Evolutionary conservation across 1,284 basidiomycete genomes (phyloP).

Genomic region (Naganishia cerealis): DNA sequence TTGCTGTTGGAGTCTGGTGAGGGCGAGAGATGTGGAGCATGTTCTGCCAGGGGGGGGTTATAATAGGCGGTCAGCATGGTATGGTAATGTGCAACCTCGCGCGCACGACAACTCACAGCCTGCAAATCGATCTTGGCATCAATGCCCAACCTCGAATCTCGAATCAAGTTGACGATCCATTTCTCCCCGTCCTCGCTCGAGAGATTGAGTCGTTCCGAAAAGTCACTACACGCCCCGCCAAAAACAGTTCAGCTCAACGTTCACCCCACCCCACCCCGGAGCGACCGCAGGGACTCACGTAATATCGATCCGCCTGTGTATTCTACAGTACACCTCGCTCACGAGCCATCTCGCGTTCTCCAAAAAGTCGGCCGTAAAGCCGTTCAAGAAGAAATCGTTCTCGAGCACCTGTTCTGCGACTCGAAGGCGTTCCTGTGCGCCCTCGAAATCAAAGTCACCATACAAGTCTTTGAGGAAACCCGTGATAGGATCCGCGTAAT

Average conservation of each 20-base stretch:
- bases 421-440: constrained; percentile 77
- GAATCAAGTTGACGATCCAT: constrained; percentile 98
- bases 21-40: constrained; percentile 93
- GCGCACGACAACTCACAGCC: constrained; percentile 63
- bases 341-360: constrained; percentile 94
- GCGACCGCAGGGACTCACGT: too few species aligned
- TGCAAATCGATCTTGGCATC: constrained; percentile 97
- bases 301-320: constrained; percentile 95
- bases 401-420: constrained; percentile 79
- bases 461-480: constrained; percentile 91
- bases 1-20: constrained; percentile 85
- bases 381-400: constrained; percentile 90
- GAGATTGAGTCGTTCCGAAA: constrained; percentile 88
- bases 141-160: constrained; percentile 90
- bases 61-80: not conserved
- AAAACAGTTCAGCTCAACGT: constrained; percentile 3
- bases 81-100: too few species aligned
- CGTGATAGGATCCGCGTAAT: constrained; percentile 91
- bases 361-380: constrained; percentile 87
- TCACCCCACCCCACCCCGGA: not conserved
- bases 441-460: constrained; percentile 86
- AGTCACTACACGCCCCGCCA: constrained; percentile 61
- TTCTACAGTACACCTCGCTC: constrained; percentile 94
- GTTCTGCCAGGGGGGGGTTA: constrained; percentile 62
- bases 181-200: constrained; percentile 93